phyloP scores from a whole-genome alignment of 805 yeast species.

The Osmozyma mogii region DNA sequence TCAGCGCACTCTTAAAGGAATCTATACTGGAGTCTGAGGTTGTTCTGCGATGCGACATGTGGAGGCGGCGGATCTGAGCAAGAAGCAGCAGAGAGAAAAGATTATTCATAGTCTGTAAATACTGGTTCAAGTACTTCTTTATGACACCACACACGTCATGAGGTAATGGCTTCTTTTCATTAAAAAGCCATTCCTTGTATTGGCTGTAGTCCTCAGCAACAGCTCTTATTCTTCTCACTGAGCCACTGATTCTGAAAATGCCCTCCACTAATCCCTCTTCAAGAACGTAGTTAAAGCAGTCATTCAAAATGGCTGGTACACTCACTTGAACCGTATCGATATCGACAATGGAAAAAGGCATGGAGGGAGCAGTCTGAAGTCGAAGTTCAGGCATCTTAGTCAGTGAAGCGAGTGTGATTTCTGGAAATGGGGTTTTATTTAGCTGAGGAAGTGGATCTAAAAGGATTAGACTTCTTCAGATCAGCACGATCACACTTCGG shows the following conservation, averaged over 20 bases:
- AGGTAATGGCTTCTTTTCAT: conserved; percentile 8
- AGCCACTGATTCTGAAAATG: conserved; percentile 25
- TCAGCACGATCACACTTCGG: too few species aligned
- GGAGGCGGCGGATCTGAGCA: conserved; percentile 5
- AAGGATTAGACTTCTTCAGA: too few species aligned
- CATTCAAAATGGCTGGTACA: conserved; percentile 16
- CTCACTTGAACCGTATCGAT: conserved; percentile 2
- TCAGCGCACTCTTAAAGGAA: conserved; percentile 6
- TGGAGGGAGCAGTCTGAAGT: too few species aligned
- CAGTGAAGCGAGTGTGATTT: too few species aligned
- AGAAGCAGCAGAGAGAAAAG: conserved; percentile 6
- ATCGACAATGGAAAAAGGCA: not conserved
- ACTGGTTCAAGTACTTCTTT: conserved; percentile 16
- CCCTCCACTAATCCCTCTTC: conserved; percentile 18
- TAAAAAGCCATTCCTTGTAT: conserved; percentile 13
- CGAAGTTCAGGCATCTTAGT: too few species aligned
- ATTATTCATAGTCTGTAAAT: conserved; percentile 9
- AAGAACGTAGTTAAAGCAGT: conserved; percentile 15
- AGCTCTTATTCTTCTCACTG: conserved; percentile 16
- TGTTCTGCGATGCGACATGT: conserved; percentile 2
- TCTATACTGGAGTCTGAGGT: conserved; percentile 4
- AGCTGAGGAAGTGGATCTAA: too few species aligned
- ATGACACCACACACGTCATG: conserved; percentile 23
- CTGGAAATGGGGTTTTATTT: too few species aligned
- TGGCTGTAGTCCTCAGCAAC: conserved; percentile 14